Base-by-base conservation (phyloP, 345 rosid genomes). In the Brassica carinata region DNA sequence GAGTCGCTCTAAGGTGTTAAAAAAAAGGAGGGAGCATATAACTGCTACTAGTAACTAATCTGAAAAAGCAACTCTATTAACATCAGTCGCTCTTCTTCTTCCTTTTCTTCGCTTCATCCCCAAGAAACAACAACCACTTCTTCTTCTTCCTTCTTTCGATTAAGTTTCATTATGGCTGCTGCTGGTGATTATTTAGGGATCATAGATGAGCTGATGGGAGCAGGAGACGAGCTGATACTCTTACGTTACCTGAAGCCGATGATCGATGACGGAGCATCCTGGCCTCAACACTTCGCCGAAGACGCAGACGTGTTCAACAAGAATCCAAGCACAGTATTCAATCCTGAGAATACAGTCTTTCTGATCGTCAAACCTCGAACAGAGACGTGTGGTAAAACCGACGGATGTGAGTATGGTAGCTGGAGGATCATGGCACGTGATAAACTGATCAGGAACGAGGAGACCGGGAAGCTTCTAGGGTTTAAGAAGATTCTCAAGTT, bases 291-390 rank as follows among this genome's bases (percentile, higher is more conserved):
- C 57, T 33, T 75, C 15, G 0, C 19, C 61, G 0, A 61, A 43
- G 62, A 77, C 62, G 27, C 1, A 7, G 51, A 69, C 69, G 48
- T 77, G 63, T 77, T 10, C 48, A 69, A 7, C 74, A 69, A 69
- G 80, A 29, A 69, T 61, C 80, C 80, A 59, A 15, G 2, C 4
- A 30, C 6, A n/a, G 14, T 4, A 13, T 40, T 43, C 48, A 0
- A 38, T 38, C 26, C 33, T 61, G 45, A 38, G 10, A 8, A 59
- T 5, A 2, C 5, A 17, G 1, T 0, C 19, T 31, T n/a, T 3
- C 0, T 64, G 6, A 30, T 64, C 10, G 68, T 31, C 1, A 31
- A 31, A 1, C 57, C 17, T 3, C 23, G 69, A 33, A 65, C 69
- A 33, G 69, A 65, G 69, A 0, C 45, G 0, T 65, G 14, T 2